phyloP scores from a whole-genome alignment of 768 basidiomycete species.

The Rhizopogon vulgaris region DNA sequence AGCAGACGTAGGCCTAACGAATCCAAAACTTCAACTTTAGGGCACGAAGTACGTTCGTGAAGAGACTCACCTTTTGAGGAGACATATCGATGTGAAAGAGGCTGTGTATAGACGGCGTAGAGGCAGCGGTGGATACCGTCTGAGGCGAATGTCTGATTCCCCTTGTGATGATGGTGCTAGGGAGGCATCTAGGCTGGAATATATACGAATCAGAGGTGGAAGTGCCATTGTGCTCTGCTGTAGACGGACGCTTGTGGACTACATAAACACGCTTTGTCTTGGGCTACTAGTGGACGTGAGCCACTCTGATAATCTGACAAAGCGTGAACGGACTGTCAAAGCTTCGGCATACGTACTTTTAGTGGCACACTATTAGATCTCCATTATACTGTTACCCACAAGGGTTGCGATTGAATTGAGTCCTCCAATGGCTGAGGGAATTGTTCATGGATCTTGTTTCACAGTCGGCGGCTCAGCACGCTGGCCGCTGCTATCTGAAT shows the following conservation, averaged over 20 bases:
- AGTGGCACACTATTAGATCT: background rate
- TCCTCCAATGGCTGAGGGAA: too few species aligned
- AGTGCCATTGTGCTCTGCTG: background rate
- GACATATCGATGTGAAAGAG: background rate
- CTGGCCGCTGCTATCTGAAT: too few species aligned
- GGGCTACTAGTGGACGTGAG: background rate
- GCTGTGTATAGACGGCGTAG: background rate
- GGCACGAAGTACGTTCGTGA: background rate
- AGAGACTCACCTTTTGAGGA: background rate
- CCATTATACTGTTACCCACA: background rate
- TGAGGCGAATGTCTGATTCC: background rate
- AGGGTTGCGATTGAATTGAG: too few species aligned
- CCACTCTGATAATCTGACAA: background rate
- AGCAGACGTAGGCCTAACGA: slow-evolving; percentile 12
- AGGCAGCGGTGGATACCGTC: background rate
- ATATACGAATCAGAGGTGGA: background rate
- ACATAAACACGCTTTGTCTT: background rate
- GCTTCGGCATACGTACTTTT: background rate
- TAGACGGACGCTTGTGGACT: background rate
- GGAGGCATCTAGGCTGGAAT: background rate
- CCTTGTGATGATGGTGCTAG: background rate
- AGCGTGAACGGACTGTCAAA: background rate
- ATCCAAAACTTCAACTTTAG: background rate
- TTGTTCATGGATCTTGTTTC: too few species aligned
- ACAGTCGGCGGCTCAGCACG: too few species aligned